These are phyloP conservation scores for Silene noctiflora DNA, from an alignment of 179 eudicot genomes.

Conservation along the genomic window DNA sequence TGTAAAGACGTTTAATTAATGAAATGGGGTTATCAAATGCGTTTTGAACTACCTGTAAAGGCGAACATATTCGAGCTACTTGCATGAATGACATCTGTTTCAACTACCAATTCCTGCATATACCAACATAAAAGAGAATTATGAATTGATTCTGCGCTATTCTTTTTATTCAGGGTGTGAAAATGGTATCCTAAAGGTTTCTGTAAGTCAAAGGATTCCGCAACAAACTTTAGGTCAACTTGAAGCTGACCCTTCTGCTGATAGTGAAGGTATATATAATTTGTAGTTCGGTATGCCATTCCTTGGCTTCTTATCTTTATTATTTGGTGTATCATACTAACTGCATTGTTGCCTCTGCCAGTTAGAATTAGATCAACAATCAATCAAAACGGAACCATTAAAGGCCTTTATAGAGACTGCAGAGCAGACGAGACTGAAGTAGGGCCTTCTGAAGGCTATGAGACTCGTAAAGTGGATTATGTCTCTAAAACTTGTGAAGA, in stretches of 20 bases:
- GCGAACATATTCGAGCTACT: not conserved
- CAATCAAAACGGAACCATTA: conserved; percentile 20
- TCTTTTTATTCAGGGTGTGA: conserved; percentile 21
- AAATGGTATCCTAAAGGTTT: conserved; percentile 23
- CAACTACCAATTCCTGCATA: not conserved
- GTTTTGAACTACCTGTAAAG: not conserved
- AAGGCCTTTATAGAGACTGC: conserved; percentile 12
- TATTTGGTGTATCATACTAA: not conserved
- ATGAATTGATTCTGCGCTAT: not conserved
- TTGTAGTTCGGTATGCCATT: not conserved
- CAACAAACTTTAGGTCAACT: conserved; percentile 11
- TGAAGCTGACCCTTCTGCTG: conserved; percentile 13
- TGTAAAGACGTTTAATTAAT: not conserved
- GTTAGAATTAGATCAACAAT: conserved; percentile 9
- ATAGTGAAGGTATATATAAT: conserved; percentile 17
- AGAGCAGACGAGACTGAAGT: conserved; percentile 8
- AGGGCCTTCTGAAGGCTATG: conserved; percentile 16
- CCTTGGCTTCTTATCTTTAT: not conserved
- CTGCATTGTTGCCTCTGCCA: conserved; percentile 8
- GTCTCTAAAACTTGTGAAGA: conserved; percentile 2
- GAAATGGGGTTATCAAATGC: not conserved
- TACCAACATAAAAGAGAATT: not conserved
- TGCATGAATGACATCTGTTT: not conserved
- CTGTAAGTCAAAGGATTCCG: conserved; percentile 12
- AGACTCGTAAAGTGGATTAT: conserved; percentile 1